Base-by-base conservation (phyloP, 2,329 filamentous ascomycete species). In the Xylariomycetidae sp. region DNA sequence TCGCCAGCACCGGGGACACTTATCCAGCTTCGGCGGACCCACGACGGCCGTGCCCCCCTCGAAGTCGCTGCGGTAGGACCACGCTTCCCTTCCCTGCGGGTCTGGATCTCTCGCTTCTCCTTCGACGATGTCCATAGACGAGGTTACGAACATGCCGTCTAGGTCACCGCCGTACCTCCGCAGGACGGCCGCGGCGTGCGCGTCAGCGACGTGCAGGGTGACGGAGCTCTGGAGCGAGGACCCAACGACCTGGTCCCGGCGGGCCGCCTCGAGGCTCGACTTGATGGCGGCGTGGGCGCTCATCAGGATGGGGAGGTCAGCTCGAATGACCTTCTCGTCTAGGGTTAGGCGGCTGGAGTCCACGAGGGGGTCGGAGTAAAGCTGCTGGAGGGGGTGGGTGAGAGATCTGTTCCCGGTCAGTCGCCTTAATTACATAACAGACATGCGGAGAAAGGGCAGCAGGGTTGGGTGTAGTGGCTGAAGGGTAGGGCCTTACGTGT, bases 1-100 rank as follows among this genome's bases (percentile, higher is more conserved):
- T 41, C 84, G 77, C 92, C 92, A 98, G 63, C 92, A 98, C 31
- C 92, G 72, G 1, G 77, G 71, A 57, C 92, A 98, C 59, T 97
- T 98, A 29, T 70, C 62, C 10, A 68, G 51, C 46, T 49, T 56
- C 2, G 74, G 74, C 20, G 20, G 20, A 8, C n/a, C 20, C 8
- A 23, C 20, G 20, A n/a, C 20, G 20, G 20, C n/a, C 20, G 20
- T 23, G 8, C 54, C 50, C 3, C 67, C 56, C 42, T 67, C 66
- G 33, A 74, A 66, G 8, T 58, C 54, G 31, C 61, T 62, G 5
- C 43, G 50, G 44, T 65, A 72, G 29, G 42, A 50, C 70, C 69
- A 74, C 6, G 48, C 54, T n/a, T n/a, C n/a, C n/a, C n/a, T n/a
- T n/a, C n/a, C n/a, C n/a, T n/a, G n/a, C n/a, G n/a, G n/a, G n/a